phyloP scores from a whole-genome alignment of 805 yeast species.

The Candida ascalaphidarum region DNA sequence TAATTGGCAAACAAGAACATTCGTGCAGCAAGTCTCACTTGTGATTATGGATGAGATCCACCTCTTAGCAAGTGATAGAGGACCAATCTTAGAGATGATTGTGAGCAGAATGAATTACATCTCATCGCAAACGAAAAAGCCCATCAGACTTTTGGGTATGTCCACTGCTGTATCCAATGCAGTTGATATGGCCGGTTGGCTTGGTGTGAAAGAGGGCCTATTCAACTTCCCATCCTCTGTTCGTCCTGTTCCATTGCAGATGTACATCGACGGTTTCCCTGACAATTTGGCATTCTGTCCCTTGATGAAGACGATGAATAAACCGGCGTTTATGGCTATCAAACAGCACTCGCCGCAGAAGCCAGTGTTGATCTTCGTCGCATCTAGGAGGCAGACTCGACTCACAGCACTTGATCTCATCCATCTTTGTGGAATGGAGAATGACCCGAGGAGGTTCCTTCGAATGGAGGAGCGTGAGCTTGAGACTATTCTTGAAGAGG shows the following conservation, averaged over 20 bases:
- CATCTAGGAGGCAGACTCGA: slow-evolving; percentile 76
- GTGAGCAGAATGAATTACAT: slow-evolving; percentile 81
- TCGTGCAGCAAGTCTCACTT: slow-evolving; percentile 66
- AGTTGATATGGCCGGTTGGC: slow-evolving; percentile 79
- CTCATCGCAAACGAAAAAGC: slow-evolving; percentile 49
- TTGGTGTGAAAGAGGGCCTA: slow-evolving; percentile 63
- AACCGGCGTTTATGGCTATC: slow-evolving; percentile 87
- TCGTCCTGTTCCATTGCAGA: slow-evolving; percentile 77
- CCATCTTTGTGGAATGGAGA: slow-evolving; percentile 72
- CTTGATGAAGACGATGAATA: slow-evolving; percentile 81
- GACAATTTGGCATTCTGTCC: slow-evolving; percentile 77
- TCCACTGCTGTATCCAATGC: slow-evolving; percentile 86
- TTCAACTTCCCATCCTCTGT: slow-evolving; percentile 78
- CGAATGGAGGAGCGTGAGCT: slow-evolving; percentile 59
- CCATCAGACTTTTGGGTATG: slow-evolving; percentile 64
- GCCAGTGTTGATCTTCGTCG: slow-evolving; percentile 80
- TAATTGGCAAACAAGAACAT: slow-evolving; percentile 73
- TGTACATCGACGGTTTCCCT: slow-evolving; percentile 83
- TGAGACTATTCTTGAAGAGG: slow-evolving; percentile 38
- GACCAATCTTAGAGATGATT: slow-evolving; percentile 81
- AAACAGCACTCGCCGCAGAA: slow-evolving; percentile 82
- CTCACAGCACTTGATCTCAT: slow-evolving; percentile 73
- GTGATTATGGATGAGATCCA: slow-evolving; percentile 85
- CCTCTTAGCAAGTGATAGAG: slow-evolving; percentile 75
- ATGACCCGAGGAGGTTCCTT: slow-evolving; percentile 64